Evolutionary conservation across 768 basidiomycete genomes (phyloP), one percentile per base, ranked within the genome.

Genomic region (Porphyrellus cyaneotinctus): DNA sequence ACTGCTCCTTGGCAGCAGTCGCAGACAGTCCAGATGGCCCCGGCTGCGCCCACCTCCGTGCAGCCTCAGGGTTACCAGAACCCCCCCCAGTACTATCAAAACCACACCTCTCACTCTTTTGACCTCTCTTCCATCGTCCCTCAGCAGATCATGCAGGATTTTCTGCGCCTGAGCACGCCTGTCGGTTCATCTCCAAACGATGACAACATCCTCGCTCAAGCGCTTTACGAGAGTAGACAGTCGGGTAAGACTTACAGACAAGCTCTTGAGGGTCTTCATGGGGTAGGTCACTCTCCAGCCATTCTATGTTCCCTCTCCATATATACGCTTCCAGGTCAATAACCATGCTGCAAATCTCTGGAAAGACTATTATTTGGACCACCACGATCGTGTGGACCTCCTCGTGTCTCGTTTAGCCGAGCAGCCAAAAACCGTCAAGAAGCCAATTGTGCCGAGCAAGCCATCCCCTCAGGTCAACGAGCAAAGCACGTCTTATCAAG

Each of bases 291-390:
- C 2, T 38, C 48, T 52, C n/a, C 24, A 8, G 38, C 20, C n/a
- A 22, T 24, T 22, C 41, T 38, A 20, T 32, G 30, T 51, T 28
- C 22, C 24, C 14, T 56, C 31, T 53, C 37, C 43, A 2, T 53
- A 58, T 6, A 59, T 23, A 26, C 44, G 23, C 30, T 30, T 43
- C 49, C 31, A 77, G 76, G 66, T 74, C 43, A 75, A 79, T 38
- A 72, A 73, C 24, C 76, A 79, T 35, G 65, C 72, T 12, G 78
- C 85, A 33, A 82, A 75, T 64, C 68, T 85, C 22, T 90, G 87
- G 87, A 89, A 88, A 62, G 88, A 90, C 59, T 88, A 88, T 63
- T 90, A 85, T 58, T 75, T 90, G 15, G 85, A 88, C 51, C 77
- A 88, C 60, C 82, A 79, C 52, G 74, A 77, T 47, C 78, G 81